Evolutionary conservation across 2,329 filamentous ascomycete species (phyloP), one percentile per base, ranked within the genome.

Genomic region (Fusarium ambrosium): DNA sequence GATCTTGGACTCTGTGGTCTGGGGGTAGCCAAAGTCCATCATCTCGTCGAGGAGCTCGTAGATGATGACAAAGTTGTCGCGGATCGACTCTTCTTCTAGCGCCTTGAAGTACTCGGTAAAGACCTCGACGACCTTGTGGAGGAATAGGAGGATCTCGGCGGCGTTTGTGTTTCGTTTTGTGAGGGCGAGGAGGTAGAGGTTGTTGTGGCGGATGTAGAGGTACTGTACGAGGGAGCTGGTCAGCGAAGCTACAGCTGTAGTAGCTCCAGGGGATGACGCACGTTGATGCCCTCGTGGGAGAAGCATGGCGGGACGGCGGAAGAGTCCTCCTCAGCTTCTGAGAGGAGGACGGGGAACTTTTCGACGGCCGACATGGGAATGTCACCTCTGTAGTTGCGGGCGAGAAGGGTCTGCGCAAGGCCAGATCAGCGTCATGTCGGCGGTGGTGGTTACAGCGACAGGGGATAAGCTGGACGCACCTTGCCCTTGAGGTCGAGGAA

Each of bases 41-140:
- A 99, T 99, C 87, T 99, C 97, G 82, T 99, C 97, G 73, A 99
- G 90, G 71, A 99, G 86, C 85, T 99, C 97, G 88, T 99, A 99
- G 81, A 99, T 99, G 82, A 99, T 92, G 84, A 99, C 97, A 82
- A 99, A 99, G 87, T 99, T 99, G 88, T 99, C 97, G 79, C 97
- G 92, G 83, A 99, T 99, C 79, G 95, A 98, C 85, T 99, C 97
- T 84, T 99, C 97, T 85, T 99, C 97, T 70, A 99, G 89, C 74
- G 97, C 96, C 85, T 99, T 99, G 89, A 99, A 99, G 88, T 99
- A 99, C 85, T 99, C 97, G 69, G 97, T 99, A 83, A 99, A 99
- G 74, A 99, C 97, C 84, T 98, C 97, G 81, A 99, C 97, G 65
- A 99, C 91, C 85, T 98, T 97, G 87, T 99, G 97, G 65, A 99